Percentiles rank a stretch among this genome's conserved stretches.
These are phyloP conservation scores for Arthrobotrys conoides DNA, from an alignment of 2,329 filamentous ascomycete species.

Conservation along the genomic window DNA sequence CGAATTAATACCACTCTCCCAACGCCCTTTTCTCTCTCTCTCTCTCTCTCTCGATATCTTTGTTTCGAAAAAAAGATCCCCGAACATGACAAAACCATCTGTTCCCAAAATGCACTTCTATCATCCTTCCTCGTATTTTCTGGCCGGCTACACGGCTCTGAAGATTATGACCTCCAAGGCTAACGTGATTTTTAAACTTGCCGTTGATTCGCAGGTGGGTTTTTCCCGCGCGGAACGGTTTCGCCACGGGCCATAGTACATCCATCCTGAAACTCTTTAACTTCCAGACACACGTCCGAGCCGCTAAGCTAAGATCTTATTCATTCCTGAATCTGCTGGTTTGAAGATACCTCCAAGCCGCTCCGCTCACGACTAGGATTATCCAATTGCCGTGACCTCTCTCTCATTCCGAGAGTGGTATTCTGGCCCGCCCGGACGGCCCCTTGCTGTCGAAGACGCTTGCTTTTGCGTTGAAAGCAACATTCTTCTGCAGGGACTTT, in stretches of 20 bases:
- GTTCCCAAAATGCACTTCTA: conserved; percentile 33
- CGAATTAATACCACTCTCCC: conserved; percentile 38
- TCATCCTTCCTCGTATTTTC: conserved; percentile 29
- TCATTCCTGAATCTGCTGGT: conserved; percentile 42
- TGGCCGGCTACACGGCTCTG: conserved; percentile 36
- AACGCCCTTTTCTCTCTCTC: conserved; percentile 15
- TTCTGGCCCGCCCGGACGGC: conserved; percentile 50
- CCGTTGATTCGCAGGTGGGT: conserved; percentile 59
- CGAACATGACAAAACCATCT: neutral
- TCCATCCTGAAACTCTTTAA: conserved; percentile 60
- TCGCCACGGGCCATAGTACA: conserved; percentile 56
- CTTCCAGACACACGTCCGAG: conserved; percentile 54
- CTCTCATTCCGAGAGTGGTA: conserved; percentile 59
- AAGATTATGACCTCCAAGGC: conserved; percentile 44
- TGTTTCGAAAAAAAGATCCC: too few species aligned
- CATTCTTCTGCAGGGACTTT: conserved; percentile 59
- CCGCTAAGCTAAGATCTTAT: conserved; percentile 50
- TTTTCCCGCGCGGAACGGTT: conserved; percentile 61
- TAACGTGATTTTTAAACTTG: conserved; percentile 57
- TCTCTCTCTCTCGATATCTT: too few species aligned
- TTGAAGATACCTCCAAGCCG: conserved; percentile 52
- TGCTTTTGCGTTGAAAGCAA: conserved; percentile 55
- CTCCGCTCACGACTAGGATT: conserved; percentile 31
- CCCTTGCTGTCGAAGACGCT: conserved; percentile 56
- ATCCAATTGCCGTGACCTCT: conserved; percentile 44